A percentile compares a stretch with the other conserved stretches of the same genome.
These are phyloP conservation scores for Yarrowia sp. DNA, from an alignment of 805 yeast species.

Conservation along the genomic window DNA sequence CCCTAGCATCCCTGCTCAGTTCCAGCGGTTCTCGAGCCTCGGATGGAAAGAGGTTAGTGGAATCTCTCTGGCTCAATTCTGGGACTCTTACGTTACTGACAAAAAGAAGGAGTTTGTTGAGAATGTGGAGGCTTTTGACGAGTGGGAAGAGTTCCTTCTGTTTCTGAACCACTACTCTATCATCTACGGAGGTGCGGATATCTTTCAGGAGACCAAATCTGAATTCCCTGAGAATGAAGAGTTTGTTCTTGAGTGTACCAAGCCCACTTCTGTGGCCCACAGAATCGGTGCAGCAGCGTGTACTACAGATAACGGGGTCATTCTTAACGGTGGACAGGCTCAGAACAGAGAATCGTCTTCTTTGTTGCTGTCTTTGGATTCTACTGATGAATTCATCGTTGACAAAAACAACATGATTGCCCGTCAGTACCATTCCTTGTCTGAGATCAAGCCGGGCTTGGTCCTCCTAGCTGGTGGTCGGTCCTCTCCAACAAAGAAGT, in stretches of 20 bases:
- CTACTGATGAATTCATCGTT: background rate
- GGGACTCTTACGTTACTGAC: conserved; percentile 48
- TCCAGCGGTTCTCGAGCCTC: conserved; percentile 44
- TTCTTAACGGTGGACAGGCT: conserved; percentile 41
- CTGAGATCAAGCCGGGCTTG: conserved; percentile 36
- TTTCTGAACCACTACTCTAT: conserved; percentile 74
- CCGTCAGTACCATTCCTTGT: conserved; percentile 59
- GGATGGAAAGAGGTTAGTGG: conserved; percentile 43
- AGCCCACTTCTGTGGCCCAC: conserved; percentile 27
- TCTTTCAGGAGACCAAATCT: background rate
- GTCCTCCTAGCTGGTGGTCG: conserved; percentile 64
- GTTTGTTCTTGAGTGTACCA: background rate
- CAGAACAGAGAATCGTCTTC: conserved; percentile 28
- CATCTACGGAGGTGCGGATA: conserved; percentile 57
- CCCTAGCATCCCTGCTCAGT: conserved; percentile 50
- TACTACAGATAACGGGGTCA: conserved; percentile 15
- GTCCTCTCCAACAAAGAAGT: conserved; percentile 50
- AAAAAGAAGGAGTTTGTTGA: conserved; percentile 44
- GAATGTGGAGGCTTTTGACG: conserved; percentile 68
- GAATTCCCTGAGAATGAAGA: background rate
- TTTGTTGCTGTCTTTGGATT: conserved; percentile 24
- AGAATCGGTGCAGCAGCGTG: conserved; percentile 47
- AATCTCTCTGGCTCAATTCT: conserved; percentile 55
- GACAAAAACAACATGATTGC: conserved; percentile 34
- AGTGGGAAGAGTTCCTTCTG: conserved; percentile 74